phyloP scores from a whole-genome alignment of 768 basidiomycete species.

The Hygrocybe punicea region DNA sequence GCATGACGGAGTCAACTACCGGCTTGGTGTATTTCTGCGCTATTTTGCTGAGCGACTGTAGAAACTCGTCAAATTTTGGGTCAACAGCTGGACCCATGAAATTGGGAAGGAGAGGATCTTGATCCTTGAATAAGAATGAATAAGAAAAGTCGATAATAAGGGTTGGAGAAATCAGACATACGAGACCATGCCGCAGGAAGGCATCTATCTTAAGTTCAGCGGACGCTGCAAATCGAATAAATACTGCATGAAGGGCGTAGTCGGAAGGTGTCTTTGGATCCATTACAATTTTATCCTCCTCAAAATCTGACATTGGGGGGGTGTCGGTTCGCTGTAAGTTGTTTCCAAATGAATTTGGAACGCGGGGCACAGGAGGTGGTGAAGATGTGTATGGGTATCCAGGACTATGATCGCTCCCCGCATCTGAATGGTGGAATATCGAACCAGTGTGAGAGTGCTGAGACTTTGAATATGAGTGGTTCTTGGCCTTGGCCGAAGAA shows the following conservation, averaged over 20 bases:
- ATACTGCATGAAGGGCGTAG: constrained; percentile 83
- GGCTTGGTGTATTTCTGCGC: constrained; percentile 81
- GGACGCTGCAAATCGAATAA: constrained; percentile 77
- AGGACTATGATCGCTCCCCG: constrained; percentile 65
- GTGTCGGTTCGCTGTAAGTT: constrained; percentile 49
- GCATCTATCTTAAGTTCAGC: constrained; percentile 78
- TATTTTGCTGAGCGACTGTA: constrained; percentile 81
- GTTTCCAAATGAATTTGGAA: constrained; percentile 57
- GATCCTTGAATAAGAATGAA: constrained; percentile 51
- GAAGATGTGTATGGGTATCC: constrained; percentile 49
- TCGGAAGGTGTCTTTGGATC: constrained; percentile 83
- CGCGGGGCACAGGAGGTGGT: constrained; percentile 76
- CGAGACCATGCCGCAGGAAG: constrained; percentile 66
- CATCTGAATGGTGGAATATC: constrained; percentile 65
- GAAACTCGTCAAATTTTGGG: constrained; percentile 74
- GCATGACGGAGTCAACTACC: constrained; percentile 81
- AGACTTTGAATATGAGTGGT: constrained; percentile 63
- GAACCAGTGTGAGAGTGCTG: constrained; percentile 78
- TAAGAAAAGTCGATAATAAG: not conserved
- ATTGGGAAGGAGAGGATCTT: constrained; percentile 61
- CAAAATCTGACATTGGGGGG: constrained; percentile 48
- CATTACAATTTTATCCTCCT: constrained; percentile 64
- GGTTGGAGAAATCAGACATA: constrained; percentile 36
- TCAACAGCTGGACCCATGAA: constrained; percentile 74
- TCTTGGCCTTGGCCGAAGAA: constrained; percentile 44